A percentile compares a stretch with the other conserved stretches of the same genome.
Evolutionary conservation across 2,329 filamentous ascomycete species (phyloP).

Genomic region (Fusarium verrucosum): DNA sequence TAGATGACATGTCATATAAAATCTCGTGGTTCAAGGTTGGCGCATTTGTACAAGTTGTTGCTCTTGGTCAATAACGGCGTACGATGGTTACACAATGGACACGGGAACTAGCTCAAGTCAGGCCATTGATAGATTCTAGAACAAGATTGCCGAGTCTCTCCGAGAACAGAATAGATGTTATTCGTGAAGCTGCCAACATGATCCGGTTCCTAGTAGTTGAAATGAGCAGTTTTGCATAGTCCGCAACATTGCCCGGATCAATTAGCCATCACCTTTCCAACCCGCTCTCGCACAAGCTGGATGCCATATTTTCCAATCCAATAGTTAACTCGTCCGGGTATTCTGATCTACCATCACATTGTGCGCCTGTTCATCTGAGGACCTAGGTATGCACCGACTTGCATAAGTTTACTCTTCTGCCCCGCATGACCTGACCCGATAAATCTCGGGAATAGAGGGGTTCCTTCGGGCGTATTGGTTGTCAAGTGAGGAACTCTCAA

Average conservation of each 20-base stretch:
- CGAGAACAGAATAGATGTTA: neutral
- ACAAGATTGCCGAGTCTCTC: neutral
- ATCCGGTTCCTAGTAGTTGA: neutral
- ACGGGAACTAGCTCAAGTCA: constrained; percentile 20
- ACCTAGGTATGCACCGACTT: constrained; percentile 12
- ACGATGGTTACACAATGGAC: constrained; percentile 21
- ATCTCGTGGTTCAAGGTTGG: neutral
- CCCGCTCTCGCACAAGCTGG: neutral
- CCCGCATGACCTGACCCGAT: constrained; percentile 42
- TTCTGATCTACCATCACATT: neutral
- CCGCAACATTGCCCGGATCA: neutral
- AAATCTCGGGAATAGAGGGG: constrained; percentile 35
- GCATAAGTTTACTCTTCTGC: constrained; percentile 20
- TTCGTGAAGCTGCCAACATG: neutral
- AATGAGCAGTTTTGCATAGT: constrained; percentile 9
- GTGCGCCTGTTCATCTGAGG: constrained; percentile 5
- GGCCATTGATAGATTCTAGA: constrained; percentile 27
- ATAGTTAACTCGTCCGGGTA: neutral
- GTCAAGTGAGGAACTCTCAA: constrained; percentile 8
- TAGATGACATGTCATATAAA: constrained; percentile 14
- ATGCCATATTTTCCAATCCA: neutral
- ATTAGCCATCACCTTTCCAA: neutral
- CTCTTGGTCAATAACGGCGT: neutral
- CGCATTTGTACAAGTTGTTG: neutral
- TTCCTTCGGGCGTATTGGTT: constrained; percentile 11